Base-by-base conservation (phyloP, 768 basidiomycete species). In the Leccinum pellstonianum region DNA sequence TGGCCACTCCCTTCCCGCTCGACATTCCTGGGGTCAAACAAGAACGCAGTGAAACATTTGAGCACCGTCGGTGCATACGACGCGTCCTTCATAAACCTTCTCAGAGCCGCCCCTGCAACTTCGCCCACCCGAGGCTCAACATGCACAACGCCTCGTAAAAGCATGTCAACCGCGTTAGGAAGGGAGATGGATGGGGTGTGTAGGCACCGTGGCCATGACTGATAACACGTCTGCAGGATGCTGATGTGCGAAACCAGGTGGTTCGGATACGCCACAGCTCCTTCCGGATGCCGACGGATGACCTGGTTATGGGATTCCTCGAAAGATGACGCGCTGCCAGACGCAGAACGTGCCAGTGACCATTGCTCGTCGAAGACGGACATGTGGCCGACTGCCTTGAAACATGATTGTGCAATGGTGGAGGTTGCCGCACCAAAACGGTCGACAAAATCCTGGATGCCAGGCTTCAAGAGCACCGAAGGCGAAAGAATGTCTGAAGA, bases 351-450 rank as follows among this genome's bases (percentile, higher is more conserved):
- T 19, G 83, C 78, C 54, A 82, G 77, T 0, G 84, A 81, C 87
- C 88, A 93, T 64, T 92, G 88, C 8, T 95, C 90, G 59, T 97
- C 94, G 57, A 93, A 87, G 31, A 95, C 78, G 15, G 87, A 86
- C 86, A 95, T 90, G 38, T 79, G 75, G 2, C 90, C 90, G 7
- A 92, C 83, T 4, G 80, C 70, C 57, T 85, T 83, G 66, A 82
- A 82, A 66, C 86, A 91, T 7, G 82, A 64, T 4, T 75, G 75
- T 0, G 87, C 83, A 49, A 95, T 80, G 43, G 75, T 74, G 12
- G 80, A 81, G 2, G 93, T 74, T 2, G 82, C 79, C 0, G 81
- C 75, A 14, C 84, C 83, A 62, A 81, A 83, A 21, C 86, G 82
- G 25, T 90, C 86, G 55, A 91, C 77, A 55, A 95, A 87, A 17